Evolutionary conservation across 2,329 filamentous ascomycete genomes (phyloP).

Genomic region (Talaromyces funiculosus): DNA sequence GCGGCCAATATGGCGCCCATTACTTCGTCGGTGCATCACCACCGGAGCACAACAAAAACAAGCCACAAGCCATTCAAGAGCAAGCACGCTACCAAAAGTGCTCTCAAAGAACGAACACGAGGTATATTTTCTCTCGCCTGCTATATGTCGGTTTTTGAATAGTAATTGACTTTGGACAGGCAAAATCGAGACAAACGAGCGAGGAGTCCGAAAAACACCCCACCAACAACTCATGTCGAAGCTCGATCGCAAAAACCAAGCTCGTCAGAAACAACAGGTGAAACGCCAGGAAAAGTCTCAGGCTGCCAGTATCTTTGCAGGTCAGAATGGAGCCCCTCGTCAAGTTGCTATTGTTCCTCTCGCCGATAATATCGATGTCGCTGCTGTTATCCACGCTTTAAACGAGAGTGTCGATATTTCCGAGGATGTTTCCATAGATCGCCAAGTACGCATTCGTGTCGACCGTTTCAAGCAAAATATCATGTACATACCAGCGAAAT

Average conservation of each 20-base stretch:
- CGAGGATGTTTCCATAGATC: slow-evolving; percentile 54
- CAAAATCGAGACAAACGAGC: slow-evolving; percentile 65
- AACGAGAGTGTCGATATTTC: slow-evolving; percentile 77
- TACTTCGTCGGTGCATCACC: slow-evolving; percentile 54
- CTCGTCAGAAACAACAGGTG: slow-evolving; percentile 76
- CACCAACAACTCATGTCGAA: slow-evolving; percentile 98
- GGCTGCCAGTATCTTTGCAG: slow-evolving; percentile 75
- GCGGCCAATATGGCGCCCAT: slow-evolving; percentile 67
- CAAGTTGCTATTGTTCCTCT: slow-evolving; percentile 85
- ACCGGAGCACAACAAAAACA: slow-evolving; percentile 86
- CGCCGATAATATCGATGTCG: slow-evolving; percentile 64
- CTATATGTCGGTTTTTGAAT: not conserved
- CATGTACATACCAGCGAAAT: slow-evolving; percentile 70
- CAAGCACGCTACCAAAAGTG: slow-evolving; percentile 79
- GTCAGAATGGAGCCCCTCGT: slow-evolving; percentile 77
- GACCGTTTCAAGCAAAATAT: slow-evolving; percentile 94
- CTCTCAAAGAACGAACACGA: slow-evolving; percentile 78
- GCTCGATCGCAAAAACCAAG: slow-evolving; percentile 88
- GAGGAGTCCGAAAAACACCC: slow-evolving; percentile 73
- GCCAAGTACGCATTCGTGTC: slow-evolving; percentile 60
- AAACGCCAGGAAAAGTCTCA: slow-evolving; percentile 80
- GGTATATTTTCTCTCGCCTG: slow-evolving; percentile 49
- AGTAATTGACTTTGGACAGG: slow-evolving; percentile 46
- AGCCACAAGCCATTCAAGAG: slow-evolving; percentile 89
- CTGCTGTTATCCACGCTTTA: slow-evolving; percentile 62